These are phyloP conservation scores for Neonothopanus nambi DNA, from an alignment of 1,284 basidiomycete species.

Conservation along the genomic window DNA sequence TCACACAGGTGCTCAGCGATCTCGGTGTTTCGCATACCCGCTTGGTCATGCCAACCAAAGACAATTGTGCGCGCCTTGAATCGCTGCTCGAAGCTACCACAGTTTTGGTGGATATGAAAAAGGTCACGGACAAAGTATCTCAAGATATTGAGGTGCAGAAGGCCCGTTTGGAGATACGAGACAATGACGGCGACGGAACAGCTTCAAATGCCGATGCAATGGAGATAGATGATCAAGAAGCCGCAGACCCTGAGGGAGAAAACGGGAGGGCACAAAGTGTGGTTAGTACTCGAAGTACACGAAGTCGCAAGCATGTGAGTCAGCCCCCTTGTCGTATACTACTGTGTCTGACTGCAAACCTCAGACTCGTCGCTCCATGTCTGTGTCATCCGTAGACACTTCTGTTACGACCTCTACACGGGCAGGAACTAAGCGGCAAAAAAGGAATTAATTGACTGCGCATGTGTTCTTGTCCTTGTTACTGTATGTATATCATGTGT, in stretches of 20 bases:
- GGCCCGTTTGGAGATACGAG: conserved; percentile 62
- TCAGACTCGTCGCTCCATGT: conserved; percentile 61
- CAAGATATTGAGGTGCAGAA: conserved; percentile 78
- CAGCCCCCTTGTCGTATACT: neutral
- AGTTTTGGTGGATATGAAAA: conserved; percentile 83
- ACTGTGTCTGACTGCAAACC: neutral
- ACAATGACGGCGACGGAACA: conserved; percentile 37
- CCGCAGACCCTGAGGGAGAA: conserved; percentile 42
- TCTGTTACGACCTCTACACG: conserved; percentile 50
- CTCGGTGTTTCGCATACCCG: conserved; percentile 72
- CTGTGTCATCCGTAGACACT: conserved; percentile 68
- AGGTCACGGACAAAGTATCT: conserved; percentile 82
- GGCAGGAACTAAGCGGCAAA: conserved; percentile 58
- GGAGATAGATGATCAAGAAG: conserved; percentile 38
- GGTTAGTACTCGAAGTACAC: conserved; percentile 56
- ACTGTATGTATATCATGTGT: neutral
- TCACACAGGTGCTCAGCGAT: conserved; percentile 74
- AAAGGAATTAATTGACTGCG: conserved; percentile 37
- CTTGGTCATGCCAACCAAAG: conserved; percentile 89
- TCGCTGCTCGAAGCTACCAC: conserved; percentile 70
- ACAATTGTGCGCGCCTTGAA: conserved; percentile 75
- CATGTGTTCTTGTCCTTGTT: neutral
- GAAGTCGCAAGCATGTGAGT: conserved; percentile 61
- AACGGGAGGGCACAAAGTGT: conserved; percentile 67
- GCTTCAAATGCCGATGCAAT: conserved; percentile 27